Evolutionary conservation across 495 filamentous ascomycete species (phyloP).

Genomic region (Talaromyces borbonicus): DNA sequence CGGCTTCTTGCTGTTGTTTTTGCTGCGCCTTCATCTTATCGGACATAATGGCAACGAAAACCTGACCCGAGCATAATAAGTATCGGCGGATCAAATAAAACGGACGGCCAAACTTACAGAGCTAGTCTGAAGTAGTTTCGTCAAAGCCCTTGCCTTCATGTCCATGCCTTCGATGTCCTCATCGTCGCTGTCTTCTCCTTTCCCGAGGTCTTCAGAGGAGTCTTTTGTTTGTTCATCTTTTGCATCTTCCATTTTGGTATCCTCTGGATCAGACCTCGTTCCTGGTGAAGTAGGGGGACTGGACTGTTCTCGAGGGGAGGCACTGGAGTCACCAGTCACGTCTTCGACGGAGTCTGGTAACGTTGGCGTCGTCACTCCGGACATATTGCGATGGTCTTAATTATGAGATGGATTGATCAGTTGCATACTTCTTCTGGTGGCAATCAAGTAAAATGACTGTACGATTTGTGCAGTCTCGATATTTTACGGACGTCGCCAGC

Average conservation of each 20-base stretch:
- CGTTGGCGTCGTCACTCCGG: constrained; percentile 28
- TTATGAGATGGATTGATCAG: constrained; percentile 1
- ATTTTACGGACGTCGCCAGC: not conserved
- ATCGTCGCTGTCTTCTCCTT: constrained; percentile 13
- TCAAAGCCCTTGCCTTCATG: constrained; percentile 30
- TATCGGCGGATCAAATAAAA: not conserved
- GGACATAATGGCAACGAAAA: constrained; percentile 47
- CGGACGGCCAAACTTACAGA: constrained; percentile 27
- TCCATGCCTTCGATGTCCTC: constrained; percentile 31
- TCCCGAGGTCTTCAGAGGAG: not conserved
- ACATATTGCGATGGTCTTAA: constrained; percentile 14
- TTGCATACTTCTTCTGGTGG: not conserved
- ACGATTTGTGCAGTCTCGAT: not conserved
- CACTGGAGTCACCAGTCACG: not conserved
- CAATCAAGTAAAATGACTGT: not conserved
- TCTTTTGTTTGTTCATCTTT: not conserved
- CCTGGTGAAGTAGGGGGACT: constrained; percentile 37
- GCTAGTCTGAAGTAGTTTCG: constrained; percentile 39
- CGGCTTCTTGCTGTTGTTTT: constrained; percentile 46
- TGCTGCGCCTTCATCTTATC: constrained; percentile 43
- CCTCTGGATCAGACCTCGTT: constrained; percentile 14
- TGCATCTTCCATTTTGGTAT: constrained; percentile 12
- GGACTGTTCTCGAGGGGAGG: constrained; percentile 20
- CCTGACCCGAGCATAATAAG: constrained; percentile 13
- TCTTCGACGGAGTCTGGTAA: constrained; percentile 17